Evolutionary conservation across 2,329 filamentous ascomycete species (phyloP), one percentile per base, ranked within the genome.

Genomic region (Fusarium buxicola): DNA sequence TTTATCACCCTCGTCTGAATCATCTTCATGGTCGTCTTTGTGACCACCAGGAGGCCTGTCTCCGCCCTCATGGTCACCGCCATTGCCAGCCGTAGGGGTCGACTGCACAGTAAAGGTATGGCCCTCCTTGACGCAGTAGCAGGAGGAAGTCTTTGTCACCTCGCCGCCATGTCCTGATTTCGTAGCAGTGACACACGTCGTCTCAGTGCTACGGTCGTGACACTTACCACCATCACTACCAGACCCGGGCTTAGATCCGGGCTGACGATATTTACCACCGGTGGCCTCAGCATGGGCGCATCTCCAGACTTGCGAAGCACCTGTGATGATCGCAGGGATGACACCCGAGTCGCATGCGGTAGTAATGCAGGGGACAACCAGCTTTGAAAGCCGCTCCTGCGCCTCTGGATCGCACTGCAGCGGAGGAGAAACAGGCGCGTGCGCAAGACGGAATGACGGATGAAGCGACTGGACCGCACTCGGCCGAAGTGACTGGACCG

Each of bases 121-220:
- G 6, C 43, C 55, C 12, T 45, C 25, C n/a, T 44, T 31, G 18
- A 38, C 21, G 8, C 40, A 50, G 15, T 50, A 50, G 32, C 53
- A 56, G 13, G 53, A 56, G 6, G 32, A 28, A 8, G 53, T 45
- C 7, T 48, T 56, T 15, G 43, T 54, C 5, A 43, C 36, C 21
- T 21, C 21, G 8, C 28, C 30, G 13, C 55, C 44, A 18, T 41
- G 25, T 49, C 43, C 41, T 25, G 49, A 30, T 30, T 34, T 54
- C 7, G 46, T 51, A 11, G 43, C 53, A 15, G 53, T 51, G n/a
- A 56, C 46, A 12, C 53, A 56, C n/a, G 53, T 56, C 4, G 53
- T 35, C 32, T 35, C 32, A 35, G 32, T 35, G 32, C n/a, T 35
- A 8, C 15, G 32, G n/a, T 35, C 32, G 13, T 35, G 32, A 13